A percentile compares a stretch with the other conserved stretches of the same genome.
phyloP scores from a whole-genome alignment of 768 basidiomycete genomes.

The Albatrellus ellisii region DNA sequence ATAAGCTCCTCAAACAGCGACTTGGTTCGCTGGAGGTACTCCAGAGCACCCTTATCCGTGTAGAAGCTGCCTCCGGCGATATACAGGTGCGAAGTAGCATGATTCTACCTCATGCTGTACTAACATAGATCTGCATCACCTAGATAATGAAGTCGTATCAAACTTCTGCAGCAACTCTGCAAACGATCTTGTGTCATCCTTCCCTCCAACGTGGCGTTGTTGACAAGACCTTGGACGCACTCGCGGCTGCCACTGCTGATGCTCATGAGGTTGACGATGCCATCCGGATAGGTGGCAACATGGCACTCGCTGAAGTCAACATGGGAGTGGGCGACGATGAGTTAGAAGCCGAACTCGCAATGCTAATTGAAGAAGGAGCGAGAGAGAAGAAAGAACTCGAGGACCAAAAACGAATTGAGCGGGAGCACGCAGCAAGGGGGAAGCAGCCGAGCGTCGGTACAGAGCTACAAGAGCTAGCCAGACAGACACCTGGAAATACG shows the following conservation, averaged over 20 bases:
- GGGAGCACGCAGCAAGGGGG: slow-evolving; percentile 7
- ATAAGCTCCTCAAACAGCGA: slow-evolving; percentile 66
- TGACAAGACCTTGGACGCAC: slow-evolving; percentile 77
- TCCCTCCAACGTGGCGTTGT: slow-evolving; percentile 66
- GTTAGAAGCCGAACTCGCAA: slow-evolving; percentile 53
- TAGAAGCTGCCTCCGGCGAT: slow-evolving; percentile 85
- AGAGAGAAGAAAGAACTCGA: slow-evolving; percentile 17
- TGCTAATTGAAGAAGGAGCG: slow-evolving; percentile 34
- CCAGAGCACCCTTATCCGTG: slow-evolving; percentile 61
- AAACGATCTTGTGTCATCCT: slow-evolving; percentile 66
- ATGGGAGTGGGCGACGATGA: slow-evolving; percentile 36
- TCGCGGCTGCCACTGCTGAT: slow-evolving; percentile 73
- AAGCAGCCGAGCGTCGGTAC: not conserved
- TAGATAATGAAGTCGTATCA: slow-evolving; percentile 87
- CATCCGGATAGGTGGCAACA: slow-evolving; percentile 52
- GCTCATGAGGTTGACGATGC: slow-evolving; percentile 75
- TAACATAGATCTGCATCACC: not conserved
- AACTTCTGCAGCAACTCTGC: slow-evolving; percentile 68
- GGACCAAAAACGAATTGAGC: slow-evolving; percentile 7
- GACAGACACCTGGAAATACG: not conserved
- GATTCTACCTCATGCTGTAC: not conserved
- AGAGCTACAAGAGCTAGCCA: not conserved
- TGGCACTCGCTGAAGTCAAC: slow-evolving; percentile 30
- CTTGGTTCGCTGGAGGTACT: slow-evolving; percentile 62
- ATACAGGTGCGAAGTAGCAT: slow-evolving; percentile 49